Percentiles rank a stretch among this genome's conserved stretches.
Evolutionary conservation across 352 stramenopile genomes (phyloP).

Genomic region (Phytopythium mirpurense): DNA sequence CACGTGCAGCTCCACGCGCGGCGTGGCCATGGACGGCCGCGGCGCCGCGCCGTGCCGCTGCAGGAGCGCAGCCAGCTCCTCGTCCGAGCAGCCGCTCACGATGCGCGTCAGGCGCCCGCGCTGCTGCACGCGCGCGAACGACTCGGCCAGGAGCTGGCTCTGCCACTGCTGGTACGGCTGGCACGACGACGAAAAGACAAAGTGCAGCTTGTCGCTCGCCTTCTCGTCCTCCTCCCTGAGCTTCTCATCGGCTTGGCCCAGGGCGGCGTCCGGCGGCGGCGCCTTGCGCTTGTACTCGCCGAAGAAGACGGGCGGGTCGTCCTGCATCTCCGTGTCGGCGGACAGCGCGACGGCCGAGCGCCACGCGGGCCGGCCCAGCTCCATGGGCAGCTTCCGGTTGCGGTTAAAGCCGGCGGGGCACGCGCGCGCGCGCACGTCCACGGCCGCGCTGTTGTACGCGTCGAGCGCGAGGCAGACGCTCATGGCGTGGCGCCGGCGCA

Average conservation of each 20-base stretch:
- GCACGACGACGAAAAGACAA: conserved; percentile 72
- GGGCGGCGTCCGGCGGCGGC: too few relatives aligned
- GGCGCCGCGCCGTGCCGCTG: conserved; percentile 22
- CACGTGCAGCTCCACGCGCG: conserved; percentile 49
- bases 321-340: conserved; percentile 18
- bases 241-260: too few relatives aligned
- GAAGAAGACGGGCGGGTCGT: conserved; percentile 31
- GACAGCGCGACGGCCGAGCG: conserved; percentile 43
- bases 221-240: not conserved
- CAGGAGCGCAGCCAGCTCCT: conserved; percentile 33
- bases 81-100: conserved; percentile 53
- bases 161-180: conserved; percentile 64
- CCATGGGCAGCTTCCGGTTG: conserved; percentile 64
- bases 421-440: conserved; percentile 39
- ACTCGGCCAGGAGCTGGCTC: conserved; percentile 61
- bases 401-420: conserved; percentile 68
- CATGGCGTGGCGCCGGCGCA: conserved; percentile 70
- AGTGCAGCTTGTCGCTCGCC: conserved; percentile 59
- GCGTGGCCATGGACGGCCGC: conserved; percentile 10
- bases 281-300: conserved; percentile 44
- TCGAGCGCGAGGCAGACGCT: conserved; percentile 60
- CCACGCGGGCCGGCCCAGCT: conserved; percentile 33
- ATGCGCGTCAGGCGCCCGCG: conserved; percentile 61
- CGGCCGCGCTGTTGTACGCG: conserved; percentile 67
- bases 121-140: conserved; percentile 54